Conservation (phyloP, 805 yeast genomes). For the Yarrowia sp. region DNA sequence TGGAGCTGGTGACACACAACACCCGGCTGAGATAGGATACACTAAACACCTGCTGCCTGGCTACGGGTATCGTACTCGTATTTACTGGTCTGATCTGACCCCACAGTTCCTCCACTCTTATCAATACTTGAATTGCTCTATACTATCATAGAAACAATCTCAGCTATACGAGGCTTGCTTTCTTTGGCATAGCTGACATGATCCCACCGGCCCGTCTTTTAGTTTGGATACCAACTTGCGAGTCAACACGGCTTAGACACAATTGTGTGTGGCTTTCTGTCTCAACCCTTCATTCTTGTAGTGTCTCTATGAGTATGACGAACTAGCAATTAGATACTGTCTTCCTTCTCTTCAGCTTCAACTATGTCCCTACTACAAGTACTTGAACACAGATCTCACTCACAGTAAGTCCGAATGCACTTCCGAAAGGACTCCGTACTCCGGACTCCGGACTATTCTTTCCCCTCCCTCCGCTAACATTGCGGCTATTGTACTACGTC, state of each 20-base stretch:
- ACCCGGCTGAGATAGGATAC: too few relatives aligned
- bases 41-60: too few relatives aligned
- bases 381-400: neutral
- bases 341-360: too few relatives aligned
- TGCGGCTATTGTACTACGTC: neutral
- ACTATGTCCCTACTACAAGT: neutral
- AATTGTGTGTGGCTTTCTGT: neutral
- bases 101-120: too few relatives aligned
- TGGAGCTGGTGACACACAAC: neutral
- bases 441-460: too few relatives aligned
- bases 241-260: constrained; percentile 7
- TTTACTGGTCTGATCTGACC: too few relatives aligned
- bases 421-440: too few relatives aligned
- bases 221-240: neutral
- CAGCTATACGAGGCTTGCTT: neutral
- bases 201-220: neutral
- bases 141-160: neutral
- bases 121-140: too few relatives aligned
- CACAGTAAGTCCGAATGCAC: neutral
- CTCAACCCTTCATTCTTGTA: neutral
- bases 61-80: too few relatives aligned
- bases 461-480: neutral
- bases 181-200: neutral
- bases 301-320: neutral
- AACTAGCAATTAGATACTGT: too few relatives aligned